A percentile compares a stretch with the other conserved stretches of the same genome.
Conservation (phyloP, 352 stramenopile genomes). For the Globisporangium rhizosaccharum region DNA sequence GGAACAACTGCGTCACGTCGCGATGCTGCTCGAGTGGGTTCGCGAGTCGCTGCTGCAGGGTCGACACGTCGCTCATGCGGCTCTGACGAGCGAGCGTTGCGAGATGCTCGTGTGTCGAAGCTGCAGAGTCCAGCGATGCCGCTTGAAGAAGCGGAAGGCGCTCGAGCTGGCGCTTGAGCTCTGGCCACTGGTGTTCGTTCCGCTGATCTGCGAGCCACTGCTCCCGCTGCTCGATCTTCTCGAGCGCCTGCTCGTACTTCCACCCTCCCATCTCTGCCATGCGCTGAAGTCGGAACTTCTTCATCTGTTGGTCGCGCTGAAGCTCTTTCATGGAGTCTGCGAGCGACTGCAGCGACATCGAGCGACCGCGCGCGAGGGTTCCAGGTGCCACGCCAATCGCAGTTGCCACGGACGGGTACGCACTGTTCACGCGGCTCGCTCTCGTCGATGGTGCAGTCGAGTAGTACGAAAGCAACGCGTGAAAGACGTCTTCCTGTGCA, state of each 20-base stretch:
- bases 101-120: conserved; percentile 17
- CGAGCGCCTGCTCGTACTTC: conserved; percentile 60
- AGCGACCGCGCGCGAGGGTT: conserved; percentile 6
- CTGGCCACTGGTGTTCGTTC: conserved; percentile 51
- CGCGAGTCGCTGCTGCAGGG: conserved; percentile 48
- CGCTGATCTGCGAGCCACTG: conserved; percentile 55
- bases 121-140: conserved; percentile 5
- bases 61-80: conserved; percentile 51
- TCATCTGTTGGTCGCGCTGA: conserved; percentile 82
- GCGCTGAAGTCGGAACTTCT: conserved; percentile 61
- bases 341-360: conserved; percentile 39
- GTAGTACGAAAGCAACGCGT: conserved; percentile 61
- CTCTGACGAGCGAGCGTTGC: conserved; percentile 21
- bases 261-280: conserved; percentile 70
- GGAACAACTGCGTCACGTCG: conserved; percentile 36
- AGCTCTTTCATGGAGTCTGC: conserved; percentile 72
- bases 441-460: conserved; percentile 17
- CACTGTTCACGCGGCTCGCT: conserved; percentile 9
- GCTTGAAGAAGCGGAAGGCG: conserved; percentile 16
- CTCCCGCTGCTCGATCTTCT: conserved; percentile 46
- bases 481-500: conserved; percentile 68
- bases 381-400: neutral
- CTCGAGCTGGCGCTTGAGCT: conserved; percentile 44
- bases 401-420: conserved; percentile 3
- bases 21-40: conserved; percentile 67